These are phyloP conservation scores for Termitomyces sp. DNA, from an alignment of 768 basidiomycete genomes.

Conservation along the genomic window DNA sequence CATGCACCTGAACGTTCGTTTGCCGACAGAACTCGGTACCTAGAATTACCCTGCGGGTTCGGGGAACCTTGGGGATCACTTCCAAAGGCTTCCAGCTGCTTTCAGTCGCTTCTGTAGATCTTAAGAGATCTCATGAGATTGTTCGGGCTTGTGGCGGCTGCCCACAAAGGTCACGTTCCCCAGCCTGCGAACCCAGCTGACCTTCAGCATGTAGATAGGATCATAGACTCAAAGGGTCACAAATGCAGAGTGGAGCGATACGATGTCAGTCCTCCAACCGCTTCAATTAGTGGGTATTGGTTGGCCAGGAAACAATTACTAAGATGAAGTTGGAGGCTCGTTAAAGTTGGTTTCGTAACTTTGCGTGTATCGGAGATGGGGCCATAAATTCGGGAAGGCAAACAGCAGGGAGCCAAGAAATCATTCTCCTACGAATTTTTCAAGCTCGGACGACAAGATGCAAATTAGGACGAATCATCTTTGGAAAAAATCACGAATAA, in stretches of 20 bases:
- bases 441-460: not conserved
- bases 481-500: not conserved
- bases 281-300: not conserved
- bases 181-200: not conserved
- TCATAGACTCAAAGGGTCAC: too few relatives aligned
- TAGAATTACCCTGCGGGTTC: not conserved
- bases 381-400: not conserved
- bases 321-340: too few relatives aligned
- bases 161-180: constrained; percentile 9
- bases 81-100: too few relatives aligned
- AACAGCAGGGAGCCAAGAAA: not conserved
- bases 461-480: not conserved
- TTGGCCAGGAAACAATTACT: too few relatives aligned
- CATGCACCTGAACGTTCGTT: not conserved
- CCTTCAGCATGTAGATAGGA: not conserved
- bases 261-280: not conserved
- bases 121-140: not conserved
- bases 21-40: not conserved
- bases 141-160: constrained; percentile 2
- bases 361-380: too few relatives aligned
- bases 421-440: not conserved
- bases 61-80: not conserved
- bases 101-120: constrained; percentile 10
- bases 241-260: too few relatives aligned
- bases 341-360: too few relatives aligned